These are phyloP conservation scores for Dactylis glomerata DNA, from an alignment of 176 grass and related monocot species.

Conservation along the genomic window DNA sequence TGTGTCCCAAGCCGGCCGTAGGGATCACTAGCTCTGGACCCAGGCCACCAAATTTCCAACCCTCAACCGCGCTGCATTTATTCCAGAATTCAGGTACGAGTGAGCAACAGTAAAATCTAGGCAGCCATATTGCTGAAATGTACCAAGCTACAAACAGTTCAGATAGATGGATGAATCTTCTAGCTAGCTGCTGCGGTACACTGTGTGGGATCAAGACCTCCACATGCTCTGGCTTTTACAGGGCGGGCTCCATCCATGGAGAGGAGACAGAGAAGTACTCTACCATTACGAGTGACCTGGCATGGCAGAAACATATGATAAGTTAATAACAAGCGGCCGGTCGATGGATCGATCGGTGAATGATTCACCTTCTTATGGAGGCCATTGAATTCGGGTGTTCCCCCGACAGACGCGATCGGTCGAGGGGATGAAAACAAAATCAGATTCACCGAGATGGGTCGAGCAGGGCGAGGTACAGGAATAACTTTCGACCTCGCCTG, in stretches of 20 bases:
- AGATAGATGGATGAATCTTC: background rate
- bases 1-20: background rate
- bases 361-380: constrained; percentile 35
- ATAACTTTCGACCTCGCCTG: background rate
- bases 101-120: constrained; percentile 17
- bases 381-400: constrained; percentile 55
- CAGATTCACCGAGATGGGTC: background rate
- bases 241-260: background rate
- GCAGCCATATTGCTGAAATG: background rate
- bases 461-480: constrained; percentile 35
- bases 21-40: background rate
- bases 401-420: background rate
- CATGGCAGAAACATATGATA: background rate
- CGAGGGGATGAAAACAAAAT: constrained; percentile 11
- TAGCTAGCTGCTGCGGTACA: background rate
- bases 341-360: background rate
- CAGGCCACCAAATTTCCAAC: background rate
- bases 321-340: background rate
- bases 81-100: constrained; percentile 1
- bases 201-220: background rate
- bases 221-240: background rate
- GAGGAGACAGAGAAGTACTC: constrained; percentile 20
- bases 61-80: constrained; percentile 40
- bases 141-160: background rate
- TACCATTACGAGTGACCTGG: constrained; percentile 28